phyloP scores from a whole-genome alignment of 495 filamentous ascomycete genomes.

The Tuber melanosporum region DNA sequence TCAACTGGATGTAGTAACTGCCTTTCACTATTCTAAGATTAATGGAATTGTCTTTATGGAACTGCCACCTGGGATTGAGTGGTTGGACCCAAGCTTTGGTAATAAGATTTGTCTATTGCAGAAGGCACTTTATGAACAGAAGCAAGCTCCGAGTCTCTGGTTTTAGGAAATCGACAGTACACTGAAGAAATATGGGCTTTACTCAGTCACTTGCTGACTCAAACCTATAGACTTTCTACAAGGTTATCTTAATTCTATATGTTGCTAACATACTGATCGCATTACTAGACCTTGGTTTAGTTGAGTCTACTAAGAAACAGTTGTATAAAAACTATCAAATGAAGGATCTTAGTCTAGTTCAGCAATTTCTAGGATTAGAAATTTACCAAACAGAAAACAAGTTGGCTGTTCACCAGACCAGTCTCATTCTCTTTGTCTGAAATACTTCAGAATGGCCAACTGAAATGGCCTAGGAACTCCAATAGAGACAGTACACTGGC shows the following conservation, averaged over 20 bases:
- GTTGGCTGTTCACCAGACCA: neutral
- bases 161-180: slow-evolving; percentile 7
- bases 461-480: neutral
- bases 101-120: neutral
- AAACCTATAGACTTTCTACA: neutral
- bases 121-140: slow-evolving; percentile 3
- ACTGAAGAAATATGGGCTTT: neutral
- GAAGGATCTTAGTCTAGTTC: neutral
- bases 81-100: neutral
- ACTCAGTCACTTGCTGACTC: slow-evolving; percentile 5
- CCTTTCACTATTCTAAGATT: slow-evolving; percentile 19
- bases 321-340: neutral
- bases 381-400: neutral
- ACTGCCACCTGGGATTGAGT: slow-evolving; percentile 4
- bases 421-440: neutral
- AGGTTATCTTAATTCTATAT: slow-evolving; percentile 3
- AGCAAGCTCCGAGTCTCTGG: slow-evolving; percentile 9
- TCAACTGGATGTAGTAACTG: slow-evolving; percentile 23
- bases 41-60: slow-evolving; percentile 12
- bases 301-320: neutral
- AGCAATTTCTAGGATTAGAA: neutral
- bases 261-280: slow-evolving; percentile 11
- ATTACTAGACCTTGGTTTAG: neutral
- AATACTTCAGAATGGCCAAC: neutral
- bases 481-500: neutral